Conservation (phyloP, 2,329 filamentous ascomycete genomes). For the Calonectria naviculata region DNA sequence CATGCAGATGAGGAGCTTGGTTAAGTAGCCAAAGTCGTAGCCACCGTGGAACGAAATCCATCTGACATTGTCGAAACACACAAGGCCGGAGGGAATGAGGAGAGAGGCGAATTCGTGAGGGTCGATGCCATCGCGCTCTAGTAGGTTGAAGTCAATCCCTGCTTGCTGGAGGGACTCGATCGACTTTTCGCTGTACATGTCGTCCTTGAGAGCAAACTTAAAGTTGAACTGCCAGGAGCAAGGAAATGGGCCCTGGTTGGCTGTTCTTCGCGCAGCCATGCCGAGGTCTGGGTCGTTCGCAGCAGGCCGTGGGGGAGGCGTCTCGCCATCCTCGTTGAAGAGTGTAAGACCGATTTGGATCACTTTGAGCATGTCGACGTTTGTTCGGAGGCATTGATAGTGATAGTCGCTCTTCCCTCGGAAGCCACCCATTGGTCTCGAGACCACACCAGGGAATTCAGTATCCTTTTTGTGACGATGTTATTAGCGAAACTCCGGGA, state of each 20-base stretch:
- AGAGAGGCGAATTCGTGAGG: constrained; percentile 89
- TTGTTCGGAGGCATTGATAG: constrained; percentile 96
- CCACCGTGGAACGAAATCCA: constrained; percentile 99
- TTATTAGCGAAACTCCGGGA: constrained; percentile 27
- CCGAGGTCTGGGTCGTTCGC: constrained; percentile 54
- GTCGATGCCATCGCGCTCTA: constrained; percentile 91
- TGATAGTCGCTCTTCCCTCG: constrained; percentile 97
- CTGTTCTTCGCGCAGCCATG: constrained; percentile 51
- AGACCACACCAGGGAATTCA: constrained; percentile 97
- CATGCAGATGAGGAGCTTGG: constrained; percentile 89
- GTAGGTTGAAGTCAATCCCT: constrained; percentile 89
- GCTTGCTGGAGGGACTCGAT: constrained; percentile 91
- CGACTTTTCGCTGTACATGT: constrained; percentile 98
- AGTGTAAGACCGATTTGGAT: constrained; percentile 97
- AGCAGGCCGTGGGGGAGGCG: constrained; percentile 77
- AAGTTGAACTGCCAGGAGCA: constrained; percentile 99
- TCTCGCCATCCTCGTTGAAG: constrained; percentile 90
- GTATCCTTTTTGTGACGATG: constrained; percentile 75
- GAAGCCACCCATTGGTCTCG: constrained; percentile 94
- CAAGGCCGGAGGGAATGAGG: constrained; percentile 91
- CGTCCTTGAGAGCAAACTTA: constrained; percentile 90
- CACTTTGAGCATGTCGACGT: constrained; percentile 96
- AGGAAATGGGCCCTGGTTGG: constrained; percentile 68
- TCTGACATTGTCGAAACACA: constrained; percentile 86
- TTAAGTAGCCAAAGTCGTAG: constrained; percentile 97